Evolutionary conservation across 2,329 filamentous ascomycete species (phyloP).

Genomic region (Verticillium nubilum): DNA sequence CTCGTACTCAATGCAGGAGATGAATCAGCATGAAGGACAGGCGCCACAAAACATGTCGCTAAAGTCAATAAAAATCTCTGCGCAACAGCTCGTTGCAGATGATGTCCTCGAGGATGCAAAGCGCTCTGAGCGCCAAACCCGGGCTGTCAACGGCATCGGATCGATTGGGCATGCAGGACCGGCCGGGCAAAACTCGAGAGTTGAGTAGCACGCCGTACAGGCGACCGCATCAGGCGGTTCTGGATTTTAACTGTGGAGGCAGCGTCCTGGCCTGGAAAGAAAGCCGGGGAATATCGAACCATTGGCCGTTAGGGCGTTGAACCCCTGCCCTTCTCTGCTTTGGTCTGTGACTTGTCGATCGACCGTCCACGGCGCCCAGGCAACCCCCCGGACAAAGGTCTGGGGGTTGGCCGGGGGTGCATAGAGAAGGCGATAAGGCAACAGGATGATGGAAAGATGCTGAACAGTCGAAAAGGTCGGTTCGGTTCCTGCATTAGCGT

Average conservation of each 20-base stretch:
- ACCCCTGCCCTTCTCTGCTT: not conserved
- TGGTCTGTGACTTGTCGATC: not conserved
- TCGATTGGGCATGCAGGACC: not conserved
- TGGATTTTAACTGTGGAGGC: not conserved
- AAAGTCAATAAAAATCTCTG: not conserved
- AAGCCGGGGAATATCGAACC: constrained; percentile 1
- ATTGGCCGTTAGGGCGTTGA: not conserved
- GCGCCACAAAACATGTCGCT: not conserved
- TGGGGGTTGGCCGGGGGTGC: not conserved
- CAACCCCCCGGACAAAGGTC: not conserved
- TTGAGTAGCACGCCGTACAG: not conserved
- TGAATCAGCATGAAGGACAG: not conserved
- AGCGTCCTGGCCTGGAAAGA: not conserved
- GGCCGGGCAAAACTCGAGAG: not conserved
- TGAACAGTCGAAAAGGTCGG: not conserved
- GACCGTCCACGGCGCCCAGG: not conserved
- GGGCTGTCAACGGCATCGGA: not conserved
- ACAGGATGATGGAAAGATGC: not conserved
- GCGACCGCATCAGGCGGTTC: not conserved
- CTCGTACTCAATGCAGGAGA: not conserved
- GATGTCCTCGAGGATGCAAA: not conserved
- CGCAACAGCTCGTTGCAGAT: not conserved
- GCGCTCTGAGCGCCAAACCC: not conserved
- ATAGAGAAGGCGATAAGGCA: not conserved
- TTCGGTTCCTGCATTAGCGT: constrained; percentile 12